Percentiles rank a stretch among this genome's conserved stretches.
Evolutionary conservation across 1,284 basidiomycete genomes (phyloP).

Genomic region (Cryptococcus hybrid): DNA sequence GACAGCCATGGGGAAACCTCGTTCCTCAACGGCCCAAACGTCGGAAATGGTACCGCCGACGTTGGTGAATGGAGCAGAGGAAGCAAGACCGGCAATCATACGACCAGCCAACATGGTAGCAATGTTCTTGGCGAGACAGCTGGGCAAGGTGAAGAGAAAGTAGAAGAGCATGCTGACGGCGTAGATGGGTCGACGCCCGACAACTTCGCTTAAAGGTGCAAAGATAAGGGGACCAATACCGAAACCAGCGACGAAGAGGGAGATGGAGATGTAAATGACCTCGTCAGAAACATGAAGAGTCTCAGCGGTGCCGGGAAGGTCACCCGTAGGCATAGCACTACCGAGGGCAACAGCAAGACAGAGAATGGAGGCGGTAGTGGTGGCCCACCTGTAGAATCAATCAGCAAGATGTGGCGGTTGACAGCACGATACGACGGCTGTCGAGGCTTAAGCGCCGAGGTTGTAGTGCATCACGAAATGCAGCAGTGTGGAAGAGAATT

Average conservation of each 20-base stretch:
- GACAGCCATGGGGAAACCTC: constrained; percentile 51
- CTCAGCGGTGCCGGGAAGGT: constrained; percentile 40
- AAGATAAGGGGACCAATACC: constrained; percentile 50
- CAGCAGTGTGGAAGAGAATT: background rate
- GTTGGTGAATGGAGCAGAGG: constrained; percentile 53
- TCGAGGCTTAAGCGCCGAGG: no score
- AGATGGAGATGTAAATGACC: constrained; percentile 48
- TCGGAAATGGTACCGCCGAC: constrained; percentile 53
- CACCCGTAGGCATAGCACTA: constrained; percentile 52
- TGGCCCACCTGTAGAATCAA: constrained; percentile 23
- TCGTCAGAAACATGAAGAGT: constrained; percentile 48
- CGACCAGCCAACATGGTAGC: constrained; percentile 51
- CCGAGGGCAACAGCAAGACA: constrained; percentile 49
- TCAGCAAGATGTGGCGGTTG: background rate
- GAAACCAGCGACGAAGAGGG: constrained; percentile 55
- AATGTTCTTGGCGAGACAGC: constrained; percentile 51
- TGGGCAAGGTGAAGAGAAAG: constrained; percentile 52
- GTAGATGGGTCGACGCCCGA: constrained; percentile 49
- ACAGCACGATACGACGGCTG: no score
- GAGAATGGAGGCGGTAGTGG: constrained; percentile 28
- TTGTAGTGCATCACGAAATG: no score
- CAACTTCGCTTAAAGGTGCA: constrained; percentile 49
- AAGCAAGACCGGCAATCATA: constrained; percentile 50
- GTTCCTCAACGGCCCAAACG: constrained; percentile 49
- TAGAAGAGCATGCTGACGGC: constrained; percentile 50